phyloP scores from a whole-genome alignment of 2,329 filamentous ascomycete species.

The Microthyrium microscopicum region DNA sequence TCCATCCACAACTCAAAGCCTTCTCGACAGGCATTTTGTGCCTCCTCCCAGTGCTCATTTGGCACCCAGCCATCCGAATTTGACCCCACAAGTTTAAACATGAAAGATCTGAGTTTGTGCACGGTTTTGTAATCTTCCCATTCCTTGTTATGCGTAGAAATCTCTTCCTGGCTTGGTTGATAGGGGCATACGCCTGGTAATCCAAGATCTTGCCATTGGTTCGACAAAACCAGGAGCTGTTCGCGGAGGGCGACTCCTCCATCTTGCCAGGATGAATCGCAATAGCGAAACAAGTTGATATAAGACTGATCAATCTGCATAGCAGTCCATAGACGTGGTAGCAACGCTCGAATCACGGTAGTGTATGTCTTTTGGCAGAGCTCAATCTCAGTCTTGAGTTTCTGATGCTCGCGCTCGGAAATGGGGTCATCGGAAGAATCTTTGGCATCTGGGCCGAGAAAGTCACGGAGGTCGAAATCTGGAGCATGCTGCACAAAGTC shows the following conservation, averaged over 20 bases:
- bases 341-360: conserved; percentile 3
- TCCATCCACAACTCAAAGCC: too few species aligned
- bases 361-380: conserved; percentile 5
- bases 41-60: too few species aligned
- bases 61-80: too few species aligned
- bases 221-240: conserved; percentile 17
- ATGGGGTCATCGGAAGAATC: not conserved
- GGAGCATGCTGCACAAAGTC: conserved; percentile 1
- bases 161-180: conserved; percentile 13
- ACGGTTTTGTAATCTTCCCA: conserved; percentile 18
- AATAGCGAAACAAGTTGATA: conserved; percentile 18
- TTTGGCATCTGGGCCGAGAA: conserved; percentile 1
- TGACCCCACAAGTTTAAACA: too few species aligned
- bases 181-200: conserved; percentile 15
- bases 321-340: not conserved
- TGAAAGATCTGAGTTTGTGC: too few species aligned
- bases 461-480: not conserved
- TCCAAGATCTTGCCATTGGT: conserved; percentile 14
- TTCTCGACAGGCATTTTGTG: too few species aligned
- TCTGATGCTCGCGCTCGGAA: conserved; percentile 1
- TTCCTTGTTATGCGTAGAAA: conserved; percentile 12
- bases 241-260: conserved; percentile 15
- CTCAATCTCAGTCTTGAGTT: not conserved
- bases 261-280: conserved; percentile 16
- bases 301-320: conserved; percentile 9